Conservation (phyloP, 176 grass and related monocot species). For the Phyllostachys edulis region DNA sequence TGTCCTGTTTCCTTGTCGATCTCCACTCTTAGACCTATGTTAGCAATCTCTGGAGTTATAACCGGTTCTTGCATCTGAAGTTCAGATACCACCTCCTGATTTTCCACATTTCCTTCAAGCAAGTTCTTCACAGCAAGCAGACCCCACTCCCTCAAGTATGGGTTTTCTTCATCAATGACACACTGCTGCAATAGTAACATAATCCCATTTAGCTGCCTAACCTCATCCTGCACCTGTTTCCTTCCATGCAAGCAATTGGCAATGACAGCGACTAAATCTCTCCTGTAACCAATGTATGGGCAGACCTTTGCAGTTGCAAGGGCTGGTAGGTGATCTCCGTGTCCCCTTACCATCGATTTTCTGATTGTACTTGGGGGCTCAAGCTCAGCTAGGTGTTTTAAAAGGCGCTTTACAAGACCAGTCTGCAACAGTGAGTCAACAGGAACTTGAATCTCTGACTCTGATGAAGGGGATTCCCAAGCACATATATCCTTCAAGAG, state of each 20-base stretch:
- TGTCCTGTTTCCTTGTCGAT: slow-evolving; percentile 65
- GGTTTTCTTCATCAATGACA: slow-evolving; percentile 85
- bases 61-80: slow-evolving; percentile 81
- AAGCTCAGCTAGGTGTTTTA: slow-evolving; percentile 63
- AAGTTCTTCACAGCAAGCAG: slow-evolving; percentile 74
- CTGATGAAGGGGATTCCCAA: slow-evolving; percentile 57
- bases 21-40: slow-evolving; percentile 73
- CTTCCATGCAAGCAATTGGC: slow-evolving; percentile 71
- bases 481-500: slow-evolving; percentile 87
- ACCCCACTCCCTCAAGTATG: slow-evolving; percentile 89
- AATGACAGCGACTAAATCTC: slow-evolving; percentile 74
- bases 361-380: slow-evolving; percentile 84
- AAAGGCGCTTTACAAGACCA: slow-evolving; percentile 57
- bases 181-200: slow-evolving; percentile 83
- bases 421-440: slow-evolving; percentile 58
- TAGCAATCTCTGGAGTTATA: slow-evolving; percentile 65
- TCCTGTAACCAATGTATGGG: slow-evolving; percentile 84
- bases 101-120: slow-evolving; percentile 83
- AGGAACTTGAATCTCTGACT: slow-evolving; percentile 25
- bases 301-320: slow-evolving; percentile 54
- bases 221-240: slow-evolving; percentile 76
- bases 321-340: slow-evolving; percentile 31
- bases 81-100: slow-evolving; percentile 66
- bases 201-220: slow-evolving; percentile 59
- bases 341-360: slow-evolving; percentile 53